Percentiles rank a stretch among this genome's conserved stretches.
phyloP scores from a whole-genome alignment of 2,329 filamentous ascomycete species.

The Aspergillus pseudoglaucus region DNA sequence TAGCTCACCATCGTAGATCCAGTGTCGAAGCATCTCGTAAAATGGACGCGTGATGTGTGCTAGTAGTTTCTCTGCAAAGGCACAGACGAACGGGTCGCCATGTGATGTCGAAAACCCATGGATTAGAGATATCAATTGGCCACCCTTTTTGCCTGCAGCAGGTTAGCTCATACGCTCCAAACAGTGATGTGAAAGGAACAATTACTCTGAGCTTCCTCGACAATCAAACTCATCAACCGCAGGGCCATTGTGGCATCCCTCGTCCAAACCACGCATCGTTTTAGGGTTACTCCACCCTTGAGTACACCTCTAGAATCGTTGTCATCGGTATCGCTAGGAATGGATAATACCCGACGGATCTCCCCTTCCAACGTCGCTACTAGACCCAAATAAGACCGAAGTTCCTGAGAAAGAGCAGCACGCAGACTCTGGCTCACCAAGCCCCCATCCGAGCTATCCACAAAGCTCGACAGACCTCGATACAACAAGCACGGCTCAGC shows the following conservation, averaged over 20 bases:
- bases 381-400: conserved; percentile 81
- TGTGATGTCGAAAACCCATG: conserved; percentile 90
- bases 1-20: conserved; percentile 97
- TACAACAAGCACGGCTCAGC: conserved; percentile 94
- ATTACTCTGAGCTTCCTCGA: conserved; percentile 75
- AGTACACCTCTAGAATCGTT: conserved; percentile 65
- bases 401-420: conserved; percentile 75
- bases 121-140: conserved; percentile 87
- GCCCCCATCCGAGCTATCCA: conserved; percentile 72
- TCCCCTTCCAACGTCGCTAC: conserved; percentile 90
- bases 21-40: conserved; percentile 89
- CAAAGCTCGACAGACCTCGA: conserved; percentile 69
- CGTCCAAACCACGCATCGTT: conserved; percentile 95
- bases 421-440: conserved; percentile 88
- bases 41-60: conserved; percentile 86
- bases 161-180: conserved; percentile 5
- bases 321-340: conserved; percentile 53
- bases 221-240: conserved; percentile 86
- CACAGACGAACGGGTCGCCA: conserved; percentile 88
- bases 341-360: conserved; percentile 72
- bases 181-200: conserved; percentile 2
- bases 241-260: conserved; percentile 94
- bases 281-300: conserved; percentile 85
- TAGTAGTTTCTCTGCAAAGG: conserved; percentile 84
- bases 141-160: conserved; percentile 61